Evolutionary conservation across 805 yeast species (phyloP).

Genomic region (Candida ascalaphidarum): DNA sequence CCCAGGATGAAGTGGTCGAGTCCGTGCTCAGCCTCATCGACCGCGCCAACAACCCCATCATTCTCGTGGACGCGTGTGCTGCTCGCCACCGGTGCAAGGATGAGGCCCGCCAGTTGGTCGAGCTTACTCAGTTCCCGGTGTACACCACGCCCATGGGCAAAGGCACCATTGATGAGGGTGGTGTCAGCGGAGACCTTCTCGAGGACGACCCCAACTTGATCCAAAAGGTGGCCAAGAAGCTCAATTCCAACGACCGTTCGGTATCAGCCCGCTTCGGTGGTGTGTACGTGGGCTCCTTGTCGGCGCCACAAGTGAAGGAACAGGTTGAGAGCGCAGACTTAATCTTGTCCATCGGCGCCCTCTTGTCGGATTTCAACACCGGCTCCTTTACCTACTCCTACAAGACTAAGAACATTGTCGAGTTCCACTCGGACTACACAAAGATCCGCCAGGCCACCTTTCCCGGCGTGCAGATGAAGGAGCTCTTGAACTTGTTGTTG

Average conservation of each 20-base stretch:
- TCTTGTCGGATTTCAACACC: conserved; percentile 83
- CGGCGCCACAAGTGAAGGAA: conserved; percentile 62
- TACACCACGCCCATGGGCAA: conserved; percentile 91
- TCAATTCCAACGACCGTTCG: conserved; percentile 16
- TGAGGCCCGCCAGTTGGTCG: conserved; percentile 57
- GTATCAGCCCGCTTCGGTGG: conserved; percentile 67
- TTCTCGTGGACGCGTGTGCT: conserved; percentile 84
- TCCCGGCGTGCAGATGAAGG: conserved; percentile 68
- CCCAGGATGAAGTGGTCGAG: conserved; percentile 57
- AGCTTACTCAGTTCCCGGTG: conserved; percentile 68
- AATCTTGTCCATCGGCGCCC: conserved; percentile 71
- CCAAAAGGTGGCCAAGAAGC: conserved; percentile 12
- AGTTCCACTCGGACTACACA: conserved; percentile 71
- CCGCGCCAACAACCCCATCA: conserved; percentile 59
- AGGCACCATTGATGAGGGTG: conserved; percentile 61
- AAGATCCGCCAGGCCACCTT: conserved; percentile 62
- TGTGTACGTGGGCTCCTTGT: conserved; percentile 77
- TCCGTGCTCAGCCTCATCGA: conserved; percentile 41
- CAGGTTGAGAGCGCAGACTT: conserved; percentile 70
- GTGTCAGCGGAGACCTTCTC: conserved; percentile 18
- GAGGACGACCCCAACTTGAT: conserved; percentile 17
- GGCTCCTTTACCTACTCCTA: conserved; percentile 77
- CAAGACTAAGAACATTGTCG: conserved; percentile 66
- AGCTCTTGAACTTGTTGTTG: conserved; percentile 20
- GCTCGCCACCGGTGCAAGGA: conserved; percentile 61